Base-by-base conservation (phyloP, 768 basidiomycete genomes). In the Mycena alexandri region DNA sequence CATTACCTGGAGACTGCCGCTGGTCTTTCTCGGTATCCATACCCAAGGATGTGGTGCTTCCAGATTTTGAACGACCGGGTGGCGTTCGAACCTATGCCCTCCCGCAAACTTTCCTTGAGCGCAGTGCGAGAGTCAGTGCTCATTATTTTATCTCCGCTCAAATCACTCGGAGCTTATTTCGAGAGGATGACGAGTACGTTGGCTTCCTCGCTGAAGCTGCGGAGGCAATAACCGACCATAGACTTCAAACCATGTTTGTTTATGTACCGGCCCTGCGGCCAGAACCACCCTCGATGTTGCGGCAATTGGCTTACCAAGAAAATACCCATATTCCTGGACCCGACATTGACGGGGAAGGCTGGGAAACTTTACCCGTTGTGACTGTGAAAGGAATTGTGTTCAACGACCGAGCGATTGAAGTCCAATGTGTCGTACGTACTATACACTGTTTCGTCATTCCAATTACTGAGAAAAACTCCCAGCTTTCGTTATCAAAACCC, bases 271-370 rank as follows among this genome's bases (percentile, higher is more conserved):
- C 77, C 57, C 78, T 78, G 19, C 78, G 83, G 54, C 85, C 86
- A 11, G 82, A 81, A 16, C 75, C 81, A 24, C 80, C 83, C 14
- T 86, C 86, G 13, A 34, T 83, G 19, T 76, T 85, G 11, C 83
- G 85, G 50, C 86, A 86, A 70, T 74, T 86, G 43, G 85, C 85
- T 0, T 88, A 87, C 65, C 81, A 82, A 67, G 79, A 84, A 63
- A 75, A 76, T 58, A 72, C 78, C 29, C 81, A 84, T 13, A 75
- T 87, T 21, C 83, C 82, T 41, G 81, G 82, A 5, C 85, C 86
- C 12, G 76, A 79, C 19, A 72, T 76, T n/a, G 86, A 88, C 67
- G 82, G 82, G 6, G 82, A 84, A 65, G 86, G 86, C 14, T 88
- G 86, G 86, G 80, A 85, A 65, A 78, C 78, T 24, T 73, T 82